Percentiles rank a stretch among this genome's conserved stretches.
These are phyloP conservation scores for Solanum sitiens DNA, from an alignment of 257 asterid species.

Conservation along the genomic window DNA sequence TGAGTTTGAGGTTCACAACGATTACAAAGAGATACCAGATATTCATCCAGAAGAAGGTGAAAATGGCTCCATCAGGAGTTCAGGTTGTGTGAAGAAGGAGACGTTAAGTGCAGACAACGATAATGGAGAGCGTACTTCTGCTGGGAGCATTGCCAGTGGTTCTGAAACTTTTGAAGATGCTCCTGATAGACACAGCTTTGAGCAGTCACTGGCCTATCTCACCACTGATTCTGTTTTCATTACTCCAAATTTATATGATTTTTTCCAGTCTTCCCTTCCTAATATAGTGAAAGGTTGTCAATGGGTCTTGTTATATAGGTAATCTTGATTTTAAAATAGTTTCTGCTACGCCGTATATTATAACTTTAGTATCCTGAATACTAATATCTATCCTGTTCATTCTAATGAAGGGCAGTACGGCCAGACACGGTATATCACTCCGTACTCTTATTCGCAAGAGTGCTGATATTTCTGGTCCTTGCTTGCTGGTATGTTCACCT, in stretches of 20 bases:
- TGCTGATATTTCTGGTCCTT: constrained; percentile 59
- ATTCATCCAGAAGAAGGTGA: constrained; percentile 8
- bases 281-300: constrained; percentile 89
- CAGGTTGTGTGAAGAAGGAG: constrained; percentile 1
- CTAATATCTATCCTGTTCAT: constrained; percentile 23
- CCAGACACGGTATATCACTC: constrained; percentile 87
- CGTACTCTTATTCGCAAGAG: constrained; percentile 75
- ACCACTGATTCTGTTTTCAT: constrained; percentile 58
- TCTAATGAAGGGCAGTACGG: constrained; percentile 93
- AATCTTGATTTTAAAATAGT: constrained; percentile 2
- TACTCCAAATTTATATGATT: constrained; percentile 54
- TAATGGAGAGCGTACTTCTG: constrained; percentile 39
- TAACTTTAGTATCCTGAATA: not conserved
- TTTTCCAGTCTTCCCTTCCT: constrained; percentile 83
- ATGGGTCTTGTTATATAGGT: constrained; percentile 85
- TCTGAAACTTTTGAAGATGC: constrained; percentile 62
- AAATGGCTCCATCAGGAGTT: constrained; percentile 4
- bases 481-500: constrained; percentile 53
- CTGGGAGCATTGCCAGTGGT: constrained; percentile 42
- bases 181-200: constrained; percentile 29
- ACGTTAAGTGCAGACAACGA: constrained; percentile 11
- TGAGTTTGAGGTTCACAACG: constrained; percentile 18
- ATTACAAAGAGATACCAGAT: constrained; percentile 6
- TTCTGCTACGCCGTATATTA: not conserved
- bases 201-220: constrained; percentile 44